Conservation (phyloP, 2,329 filamentous ascomycete species). For the Parafenestella ontariensis region DNA sequence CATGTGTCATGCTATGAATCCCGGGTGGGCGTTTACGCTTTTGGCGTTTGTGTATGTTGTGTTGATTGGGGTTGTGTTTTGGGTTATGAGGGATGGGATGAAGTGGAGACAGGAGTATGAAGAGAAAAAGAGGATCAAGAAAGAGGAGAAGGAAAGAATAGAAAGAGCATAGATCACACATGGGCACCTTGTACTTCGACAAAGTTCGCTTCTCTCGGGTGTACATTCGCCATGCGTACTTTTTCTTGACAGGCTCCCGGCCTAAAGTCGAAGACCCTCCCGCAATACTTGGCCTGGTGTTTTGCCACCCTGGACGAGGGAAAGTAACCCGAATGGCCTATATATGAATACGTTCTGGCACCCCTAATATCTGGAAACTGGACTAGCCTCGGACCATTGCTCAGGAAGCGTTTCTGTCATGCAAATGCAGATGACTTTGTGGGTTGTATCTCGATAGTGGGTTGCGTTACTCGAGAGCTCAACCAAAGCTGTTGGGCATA, state of each 20-base stretch:
- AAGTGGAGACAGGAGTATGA: slow-evolving; percentile 36
- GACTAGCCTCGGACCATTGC: not conserved
- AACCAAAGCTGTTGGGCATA: not conserved
- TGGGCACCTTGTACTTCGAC: too few relatives aligned
- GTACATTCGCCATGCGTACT: too few relatives aligned
- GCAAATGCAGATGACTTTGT: not conserved
- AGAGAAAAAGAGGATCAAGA: slow-evolving; percentile 19
- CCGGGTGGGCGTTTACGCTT: slow-evolving; percentile 57
- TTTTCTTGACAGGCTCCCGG: too few relatives aligned
- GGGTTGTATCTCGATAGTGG: not conserved
- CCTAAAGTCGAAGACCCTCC: not conserved
- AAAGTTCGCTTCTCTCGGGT: too few relatives aligned
- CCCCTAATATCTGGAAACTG: not conserved
- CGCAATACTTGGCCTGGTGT: not conserved
- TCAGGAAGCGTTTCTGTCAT: not conserved
- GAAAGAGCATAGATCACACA: not conserved
- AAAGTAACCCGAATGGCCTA: not conserved
- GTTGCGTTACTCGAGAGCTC: not conserved
- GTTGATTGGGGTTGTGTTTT: slow-evolving; percentile 33
- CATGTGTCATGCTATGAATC: slow-evolving; percentile 52
- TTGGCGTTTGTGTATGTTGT: slow-evolving; percentile 37
- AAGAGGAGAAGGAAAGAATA: slow-evolving; percentile 2
- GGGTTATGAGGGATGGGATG: slow-evolving; percentile 43
- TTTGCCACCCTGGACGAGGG: not conserved
- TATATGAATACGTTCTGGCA: not conserved